Evolutionary conservation across 768 basidiomycete genomes (phyloP).

Genomic region (Punctularia strigosozonata): DNA sequence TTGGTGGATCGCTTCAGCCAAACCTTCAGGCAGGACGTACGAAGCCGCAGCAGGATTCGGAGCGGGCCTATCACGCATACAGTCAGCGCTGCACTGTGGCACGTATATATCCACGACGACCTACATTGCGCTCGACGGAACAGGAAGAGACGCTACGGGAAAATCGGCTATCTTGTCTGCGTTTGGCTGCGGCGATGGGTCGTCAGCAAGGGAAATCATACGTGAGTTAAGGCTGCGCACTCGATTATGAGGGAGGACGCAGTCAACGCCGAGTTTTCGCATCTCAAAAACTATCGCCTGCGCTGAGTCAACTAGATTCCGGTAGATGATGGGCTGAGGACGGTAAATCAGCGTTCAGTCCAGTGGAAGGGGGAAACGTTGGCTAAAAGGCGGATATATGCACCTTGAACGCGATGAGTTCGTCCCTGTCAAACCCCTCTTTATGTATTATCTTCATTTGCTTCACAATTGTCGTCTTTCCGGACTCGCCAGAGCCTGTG

Average conservation of each 20-base stretch:
- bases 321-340: constrained; percentile 71
- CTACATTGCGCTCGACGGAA: too few relatives aligned
- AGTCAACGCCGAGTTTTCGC: constrained; percentile 77
- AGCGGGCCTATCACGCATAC: constrained; percentile 31
- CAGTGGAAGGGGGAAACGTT: too few relatives aligned
- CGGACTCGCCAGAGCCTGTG: constrained; percentile 86
- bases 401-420: constrained; percentile 68
- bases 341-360: too few relatives aligned
- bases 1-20: constrained; percentile 56
- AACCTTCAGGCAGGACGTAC: constrained; percentile 44
- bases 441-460: constrained; percentile 99
- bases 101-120: too few relatives aligned
- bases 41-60: constrained; percentile 27
- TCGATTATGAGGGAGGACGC: constrained; percentile 53
- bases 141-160: not conserved
- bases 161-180: not conserved
- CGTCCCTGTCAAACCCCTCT: constrained; percentile 71
- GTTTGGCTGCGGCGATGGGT: not conserved
- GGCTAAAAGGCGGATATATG: too few relatives aligned
- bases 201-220: not conserved
- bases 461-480: constrained; percentile 93
- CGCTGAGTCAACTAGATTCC: constrained; percentile 81
- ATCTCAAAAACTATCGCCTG: constrained; percentile 79
- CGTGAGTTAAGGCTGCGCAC: constrained; percentile 28
- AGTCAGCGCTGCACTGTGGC: too few relatives aligned